Percentiles rank a stretch among this genome's conserved stretches.
phyloP scores from a whole-genome alignment of 2,329 filamentous ascomycete species.

The Colletotrichum brevisporum region DNA sequence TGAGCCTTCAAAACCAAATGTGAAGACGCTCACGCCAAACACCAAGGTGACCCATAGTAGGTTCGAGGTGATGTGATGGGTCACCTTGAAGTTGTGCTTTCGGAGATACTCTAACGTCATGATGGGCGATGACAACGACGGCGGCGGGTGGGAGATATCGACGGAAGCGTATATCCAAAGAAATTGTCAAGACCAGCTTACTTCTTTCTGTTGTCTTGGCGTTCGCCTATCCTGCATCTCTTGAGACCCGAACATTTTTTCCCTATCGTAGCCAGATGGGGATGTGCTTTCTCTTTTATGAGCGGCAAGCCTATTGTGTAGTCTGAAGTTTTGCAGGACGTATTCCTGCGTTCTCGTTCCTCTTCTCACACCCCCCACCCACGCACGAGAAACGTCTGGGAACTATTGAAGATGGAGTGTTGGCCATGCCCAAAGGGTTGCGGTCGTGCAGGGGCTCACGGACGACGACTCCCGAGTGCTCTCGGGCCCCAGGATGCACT shows the following conservation, averaged over 20 bases:
- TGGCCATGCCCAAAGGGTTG: background rate
- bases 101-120: constrained; percentile 38
- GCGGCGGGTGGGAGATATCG: no score
- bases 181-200: constrained; percentile 31
- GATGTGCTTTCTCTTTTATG: constrained; percentile 36
- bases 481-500: constrained; percentile 24
- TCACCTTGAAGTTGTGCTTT: constrained; percentile 42
- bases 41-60: constrained; percentile 41
- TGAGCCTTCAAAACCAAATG: constrained; percentile 43
- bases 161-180: constrained; percentile 30
- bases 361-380: background rate
- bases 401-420: background rate
- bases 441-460: constrained; percentile 16
- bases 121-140: constrained; percentile 12
- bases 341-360: background rate
- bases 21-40: constrained; percentile 43
- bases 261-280: background rate
- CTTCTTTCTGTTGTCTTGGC: constrained; percentile 28
- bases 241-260: no score
- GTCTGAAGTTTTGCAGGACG: background rate
- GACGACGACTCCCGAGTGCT: constrained; percentile 20
- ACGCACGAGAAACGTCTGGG: background rate
- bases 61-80: constrained; percentile 41
- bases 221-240: constrained; percentile 4
- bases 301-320: background rate